phyloP scores from a whole-genome alignment of 1,284 basidiomycete genomes.

The Ceratobasidium sp. region DNA sequence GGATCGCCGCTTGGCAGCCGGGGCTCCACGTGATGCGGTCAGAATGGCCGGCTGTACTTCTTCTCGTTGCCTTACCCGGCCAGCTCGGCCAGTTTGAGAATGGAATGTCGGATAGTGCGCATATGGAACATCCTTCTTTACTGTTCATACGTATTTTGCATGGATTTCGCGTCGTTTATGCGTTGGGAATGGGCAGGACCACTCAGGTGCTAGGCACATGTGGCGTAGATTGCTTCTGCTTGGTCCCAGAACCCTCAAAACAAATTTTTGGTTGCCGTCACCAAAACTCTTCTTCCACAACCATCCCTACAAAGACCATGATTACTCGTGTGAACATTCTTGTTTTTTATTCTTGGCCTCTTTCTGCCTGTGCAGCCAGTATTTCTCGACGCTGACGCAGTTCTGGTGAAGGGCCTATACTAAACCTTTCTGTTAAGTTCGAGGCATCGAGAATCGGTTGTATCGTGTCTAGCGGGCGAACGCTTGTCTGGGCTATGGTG shows the following conservation, averaged over 20 bases:
- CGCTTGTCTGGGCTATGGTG: conserved; percentile 24
- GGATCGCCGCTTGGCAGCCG: conserved; percentile 26
- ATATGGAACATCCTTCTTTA: not conserved
- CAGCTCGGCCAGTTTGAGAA: not conserved
- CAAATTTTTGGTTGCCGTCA: not conserved
- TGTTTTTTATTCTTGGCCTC: conserved; percentile 24
- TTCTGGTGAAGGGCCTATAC: conserved; percentile 45
- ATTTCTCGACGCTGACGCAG: conserved; percentile 42
- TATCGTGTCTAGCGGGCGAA: conserved; percentile 27
- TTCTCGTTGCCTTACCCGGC: conserved; percentile 11
- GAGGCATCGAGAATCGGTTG: conserved; percentile 44
- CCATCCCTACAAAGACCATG: not conserved
- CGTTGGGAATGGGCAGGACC: not conserved
- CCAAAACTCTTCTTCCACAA: not conserved
- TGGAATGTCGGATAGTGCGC: not conserved
- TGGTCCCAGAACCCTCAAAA: not conserved
- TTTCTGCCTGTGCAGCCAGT: conserved; percentile 46
- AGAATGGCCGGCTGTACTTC: not conserved
- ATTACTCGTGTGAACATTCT: conserved; percentile 11
- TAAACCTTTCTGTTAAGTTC: conserved; percentile 13
- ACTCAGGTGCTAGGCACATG: not conserved
- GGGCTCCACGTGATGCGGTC: conserved; percentile 6
- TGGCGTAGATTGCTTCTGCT: not conserved
- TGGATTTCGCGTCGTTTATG: too few species aligned
- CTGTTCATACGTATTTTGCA: not conserved